Evolutionary conservation across 2,329 filamentous ascomycete species (phyloP).

Genomic region (Coniochaeta sp.): DNA sequence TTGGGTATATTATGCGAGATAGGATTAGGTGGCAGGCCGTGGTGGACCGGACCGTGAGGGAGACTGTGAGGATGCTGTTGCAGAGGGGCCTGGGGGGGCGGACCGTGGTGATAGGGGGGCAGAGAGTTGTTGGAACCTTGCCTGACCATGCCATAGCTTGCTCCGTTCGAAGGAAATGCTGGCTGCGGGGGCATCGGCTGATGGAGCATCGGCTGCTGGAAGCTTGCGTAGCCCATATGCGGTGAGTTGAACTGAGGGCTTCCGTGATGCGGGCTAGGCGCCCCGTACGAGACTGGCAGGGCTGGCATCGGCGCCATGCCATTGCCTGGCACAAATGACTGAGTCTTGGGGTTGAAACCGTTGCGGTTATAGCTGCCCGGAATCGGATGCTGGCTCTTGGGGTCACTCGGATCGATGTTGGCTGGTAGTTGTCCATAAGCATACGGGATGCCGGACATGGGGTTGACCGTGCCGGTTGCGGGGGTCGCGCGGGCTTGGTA

Average conservation of each 20-base stretch:
- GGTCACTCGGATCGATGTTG: slow-evolving; percentile 61
- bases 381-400: slow-evolving; percentile 71
- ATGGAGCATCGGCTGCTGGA: slow-evolving; percentile 33
- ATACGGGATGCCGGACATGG: slow-evolving; percentile 46
- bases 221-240: slow-evolving; percentile 41
- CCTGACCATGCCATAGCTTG: slow-evolving; percentile 46
- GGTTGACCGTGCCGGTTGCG: slow-evolving; percentile 16
- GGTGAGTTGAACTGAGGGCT: slow-evolving; percentile 46
- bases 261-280: slow-evolving; percentile 40
- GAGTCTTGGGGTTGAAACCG: slow-evolving; percentile 89
- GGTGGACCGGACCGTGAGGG: slow-evolving; percentile 20
- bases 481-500: slow-evolving; percentile 17
- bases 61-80: slow-evolving; percentile 4
- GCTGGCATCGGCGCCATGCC: slow-evolving; percentile 26
- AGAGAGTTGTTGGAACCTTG: slow-evolving; percentile 49
- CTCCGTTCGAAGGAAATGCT: slow-evolving; percentile 24
- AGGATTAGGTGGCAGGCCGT: slow-evolving; percentile 24
- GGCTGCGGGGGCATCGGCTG: slow-evolving; percentile 15
- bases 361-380: slow-evolving; percentile 74
- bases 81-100: slow-evolving; percentile 6
- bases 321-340: slow-evolving; percentile 73
- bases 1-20: slow-evolving; percentile 32
- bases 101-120: slow-evolving; percentile 38
- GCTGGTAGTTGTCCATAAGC: slow-evolving; percentile 71
- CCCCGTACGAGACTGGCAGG: slow-evolving; percentile 39